Percentiles rank a stretch among this genome's conserved stretches.
Conservation (phyloP, 2,329 filamentous ascomycete species). For the Pseudophaeomoniella oleicola region DNA sequence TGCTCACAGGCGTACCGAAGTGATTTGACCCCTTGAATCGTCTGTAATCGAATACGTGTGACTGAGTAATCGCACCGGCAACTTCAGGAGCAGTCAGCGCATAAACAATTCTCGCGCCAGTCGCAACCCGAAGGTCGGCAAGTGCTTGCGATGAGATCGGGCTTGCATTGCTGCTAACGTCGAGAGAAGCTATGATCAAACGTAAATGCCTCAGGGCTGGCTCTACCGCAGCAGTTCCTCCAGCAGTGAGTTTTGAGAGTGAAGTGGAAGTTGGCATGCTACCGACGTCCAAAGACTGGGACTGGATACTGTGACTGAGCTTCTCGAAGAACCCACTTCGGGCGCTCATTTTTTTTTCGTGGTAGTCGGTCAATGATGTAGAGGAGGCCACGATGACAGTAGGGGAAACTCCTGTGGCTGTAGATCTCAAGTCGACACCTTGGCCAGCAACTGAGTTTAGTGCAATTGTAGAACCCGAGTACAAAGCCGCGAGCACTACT, state of each 20-base stretch:
- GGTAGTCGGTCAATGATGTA: constrained; percentile 50
- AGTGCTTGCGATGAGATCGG: constrained; percentile 55
- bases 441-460: constrained; percentile 76
- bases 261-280: constrained; percentile 47
- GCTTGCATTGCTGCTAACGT: constrained; percentile 45
- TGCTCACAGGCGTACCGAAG: constrained; percentile 70
- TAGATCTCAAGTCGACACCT: constrained; percentile 55
- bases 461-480: constrained; percentile 69
- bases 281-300: constrained; percentile 55
- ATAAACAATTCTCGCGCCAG: constrained; percentile 67
- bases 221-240: constrained; percentile 9
- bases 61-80: constrained; percentile 83
- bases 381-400: constrained; percentile 72
- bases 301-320: constrained; percentile 49
- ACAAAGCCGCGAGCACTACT: constrained; percentile 69
- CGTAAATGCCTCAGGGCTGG: constrained; percentile 53
- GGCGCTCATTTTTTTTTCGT: constrained; percentile 45
- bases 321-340: constrained; percentile 50
- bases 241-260: not conserved
- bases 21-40: constrained; percentile 37
- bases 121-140: constrained; percentile 69
- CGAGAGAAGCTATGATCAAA: constrained; percentile 65
- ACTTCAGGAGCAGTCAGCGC: constrained; percentile 68
- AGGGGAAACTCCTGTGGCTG: constrained; percentile 60
- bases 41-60: constrained; percentile 76